Evolutionary conservation across 2,329 filamentous ascomycete species (phyloP).

Genomic region (Leptosphaerulina australis): DNA sequence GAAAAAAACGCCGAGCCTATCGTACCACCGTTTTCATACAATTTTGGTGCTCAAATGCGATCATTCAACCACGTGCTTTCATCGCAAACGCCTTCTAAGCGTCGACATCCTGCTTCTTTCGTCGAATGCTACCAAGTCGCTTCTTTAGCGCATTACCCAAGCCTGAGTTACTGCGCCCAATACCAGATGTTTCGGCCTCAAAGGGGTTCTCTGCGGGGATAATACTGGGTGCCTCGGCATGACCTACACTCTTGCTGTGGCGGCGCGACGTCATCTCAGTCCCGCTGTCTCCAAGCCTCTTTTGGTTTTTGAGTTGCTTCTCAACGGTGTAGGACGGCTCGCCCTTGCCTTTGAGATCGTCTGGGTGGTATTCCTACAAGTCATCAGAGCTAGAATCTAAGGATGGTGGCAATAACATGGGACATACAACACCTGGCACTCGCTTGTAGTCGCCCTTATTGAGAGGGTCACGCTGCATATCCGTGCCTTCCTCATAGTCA

Average conservation of each 20-base stretch:
- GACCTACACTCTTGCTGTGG: slow-evolving; percentile 46
- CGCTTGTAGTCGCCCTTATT: slow-evolving; percentile 77
- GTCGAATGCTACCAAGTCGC: slow-evolving; percentile 55
- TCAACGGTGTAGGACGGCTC: slow-evolving; percentile 77
- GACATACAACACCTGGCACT: slow-evolving; percentile 73
- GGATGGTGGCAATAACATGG: not conserved
- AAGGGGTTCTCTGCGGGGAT: slow-evolving; percentile 37
- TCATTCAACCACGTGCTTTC: not conserved
- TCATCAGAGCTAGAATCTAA: slow-evolving; percentile 17
- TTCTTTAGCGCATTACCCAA: slow-evolving; percentile 53
- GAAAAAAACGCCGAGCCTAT: slow-evolving; percentile 1
- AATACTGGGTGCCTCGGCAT: slow-evolving; percentile 32
- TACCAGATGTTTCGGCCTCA: slow-evolving; percentile 35
- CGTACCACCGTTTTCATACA: slow-evolving; percentile 4
- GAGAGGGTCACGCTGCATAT: slow-evolving; percentile 76
- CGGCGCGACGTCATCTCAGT: slow-evolving; percentile 54
- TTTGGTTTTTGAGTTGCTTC: slow-evolving; percentile 67
- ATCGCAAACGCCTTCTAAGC: slow-evolving; percentile 22
- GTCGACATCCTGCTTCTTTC: slow-evolving; percentile 39
- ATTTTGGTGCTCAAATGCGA: not conserved
- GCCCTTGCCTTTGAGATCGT: slow-evolving; percentile 82
- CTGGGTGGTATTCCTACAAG: slow-evolving; percentile 66
- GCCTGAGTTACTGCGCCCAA: slow-evolving; percentile 44
- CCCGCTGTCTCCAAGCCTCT: slow-evolving; percentile 49
- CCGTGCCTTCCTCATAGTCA: slow-evolving; percentile 82